phyloP scores from a whole-genome alignment of 192 early-diverging fungal genomes.

The Phycomyces nitens region DNA sequence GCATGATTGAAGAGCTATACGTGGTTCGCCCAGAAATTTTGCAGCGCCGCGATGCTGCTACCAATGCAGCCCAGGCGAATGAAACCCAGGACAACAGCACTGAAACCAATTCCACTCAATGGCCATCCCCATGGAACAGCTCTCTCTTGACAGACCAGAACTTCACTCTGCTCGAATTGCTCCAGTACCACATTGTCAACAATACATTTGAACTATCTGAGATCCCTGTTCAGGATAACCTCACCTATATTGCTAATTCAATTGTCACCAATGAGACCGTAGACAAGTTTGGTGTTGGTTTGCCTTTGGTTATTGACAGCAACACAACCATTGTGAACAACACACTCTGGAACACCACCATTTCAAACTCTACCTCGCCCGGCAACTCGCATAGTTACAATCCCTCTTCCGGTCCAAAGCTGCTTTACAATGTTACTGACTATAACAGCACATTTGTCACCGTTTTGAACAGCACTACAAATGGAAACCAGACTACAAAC shows the following conservation, averaged over 20 bases:
- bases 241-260: not conserved
- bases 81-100: too few species aligned
- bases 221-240: not conserved
- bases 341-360: not conserved
- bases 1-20: too few species aligned
- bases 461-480: not conserved
- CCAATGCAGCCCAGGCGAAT: too few species aligned
- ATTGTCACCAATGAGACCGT: slow-evolving; percentile 11
- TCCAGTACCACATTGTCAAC: slow-evolving; percentile 11
- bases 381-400: too few species aligned
- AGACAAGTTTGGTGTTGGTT: not conserved
- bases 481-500: not conserved
- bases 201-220: not conserved
- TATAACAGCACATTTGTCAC: too few species aligned
- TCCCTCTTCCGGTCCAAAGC: too few species aligned
- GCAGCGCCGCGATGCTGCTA: too few species aligned
- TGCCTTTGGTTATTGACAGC: slow-evolving; percentile 9
- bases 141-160: not conserved
- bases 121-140: too few species aligned
- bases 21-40: too few species aligned
- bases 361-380: not conserved
- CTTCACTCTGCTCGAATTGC: slow-evolving; percentile 2
- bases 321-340: slow-evolving; percentile 1
- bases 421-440: too few species aligned
- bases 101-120: too few species aligned